phyloP scores from a whole-genome alignment of 306 rosid genomes.

The Lupinus albus region DNA sequence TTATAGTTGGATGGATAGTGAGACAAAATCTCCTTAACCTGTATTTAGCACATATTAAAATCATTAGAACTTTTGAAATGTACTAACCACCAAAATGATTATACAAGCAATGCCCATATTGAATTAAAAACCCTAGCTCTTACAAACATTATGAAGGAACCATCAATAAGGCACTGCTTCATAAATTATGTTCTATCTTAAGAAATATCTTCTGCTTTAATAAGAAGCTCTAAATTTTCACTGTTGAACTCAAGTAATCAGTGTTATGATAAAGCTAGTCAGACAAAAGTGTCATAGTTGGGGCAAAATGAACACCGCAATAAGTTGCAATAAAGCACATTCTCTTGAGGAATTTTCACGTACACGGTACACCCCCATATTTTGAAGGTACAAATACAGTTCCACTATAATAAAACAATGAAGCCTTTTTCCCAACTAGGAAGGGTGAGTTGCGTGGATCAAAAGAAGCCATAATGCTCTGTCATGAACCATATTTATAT shows the following conservation, averaged over 20 bases:
- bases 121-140: conserved; percentile 33
- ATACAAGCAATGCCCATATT: background rate
- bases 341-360: background rate
- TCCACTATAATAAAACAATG: background rate
- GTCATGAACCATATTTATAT: too few species aligned
- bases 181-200: background rate
- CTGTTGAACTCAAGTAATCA: conserved; percentile 13
- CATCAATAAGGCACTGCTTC: conserved; percentile 23
- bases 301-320: background rate
- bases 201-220: background rate
- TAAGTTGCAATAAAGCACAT: background rate
- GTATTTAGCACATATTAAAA: conserved; percentile 33
- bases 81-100: conserved; percentile 1
- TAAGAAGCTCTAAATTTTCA: background rate
- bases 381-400: background rate
- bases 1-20: conserved; percentile 98
- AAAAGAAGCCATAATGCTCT: too few species aligned
- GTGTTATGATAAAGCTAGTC: background rate
- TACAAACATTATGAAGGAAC: conserved; percentile 20
- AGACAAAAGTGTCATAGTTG: background rate
- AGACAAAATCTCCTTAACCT: conserved; percentile 86
- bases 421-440: too few species aligned
- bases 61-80: background rate
- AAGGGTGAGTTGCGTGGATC: too few species aligned
- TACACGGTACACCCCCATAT: background rate